Evolutionary conservation across 495 filamentous ascomycete genomes (phyloP), one percentile per base, ranked within the genome.

Genomic region (Barbatosphaeria neglecta): DNA sequence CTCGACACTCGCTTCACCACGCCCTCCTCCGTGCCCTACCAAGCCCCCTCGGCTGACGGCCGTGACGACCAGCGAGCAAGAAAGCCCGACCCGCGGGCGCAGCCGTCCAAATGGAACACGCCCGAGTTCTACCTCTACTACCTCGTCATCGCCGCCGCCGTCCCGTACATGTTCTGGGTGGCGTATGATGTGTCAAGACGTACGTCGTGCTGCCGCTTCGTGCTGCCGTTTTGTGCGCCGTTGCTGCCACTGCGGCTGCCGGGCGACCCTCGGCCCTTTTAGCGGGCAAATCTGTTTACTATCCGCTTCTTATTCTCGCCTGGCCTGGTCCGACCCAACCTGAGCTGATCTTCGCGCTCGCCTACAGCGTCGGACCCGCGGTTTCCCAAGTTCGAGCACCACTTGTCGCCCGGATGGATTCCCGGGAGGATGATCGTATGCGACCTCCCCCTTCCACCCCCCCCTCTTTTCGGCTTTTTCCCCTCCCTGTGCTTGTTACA

Each of bases 121-220:
- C 75, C 75, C 0, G 92, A 97, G 63, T 99, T 92, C 64, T 84
- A 77, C 56, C 52, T 86, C 38, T 95, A 97, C 62, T 88, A 83
- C 52, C 24, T 86, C 9, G 65, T 89, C 44, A 79, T 95, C 52
- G 53, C 75, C 16, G 61, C 76, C 4, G 71, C 69, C 39, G 69
- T 97, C 20, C 85, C 89, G 8, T 74, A 83, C 56, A 99, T 99
- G 92, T 92, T 96, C 67, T 93, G 87, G 65, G 70, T 81, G 3
- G 81, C 80, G 4, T 82, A 86, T 50, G 80, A 89, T 64, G 84
- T 94, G 22, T 97, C 92, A n/a, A 76, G 84, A 70, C 75, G 88
- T 93, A 62, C 51, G 76, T 60, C 39, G 20, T 45, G 25, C 15
- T 35, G 2, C 31, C 31, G 27, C 15, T 31, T 8, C 27, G n/a